Evolutionary conservation across 768 basidiomycete genomes (phyloP), one percentile per base, ranked within the genome.

Genomic region (Exsudoporus frostii): DNA sequence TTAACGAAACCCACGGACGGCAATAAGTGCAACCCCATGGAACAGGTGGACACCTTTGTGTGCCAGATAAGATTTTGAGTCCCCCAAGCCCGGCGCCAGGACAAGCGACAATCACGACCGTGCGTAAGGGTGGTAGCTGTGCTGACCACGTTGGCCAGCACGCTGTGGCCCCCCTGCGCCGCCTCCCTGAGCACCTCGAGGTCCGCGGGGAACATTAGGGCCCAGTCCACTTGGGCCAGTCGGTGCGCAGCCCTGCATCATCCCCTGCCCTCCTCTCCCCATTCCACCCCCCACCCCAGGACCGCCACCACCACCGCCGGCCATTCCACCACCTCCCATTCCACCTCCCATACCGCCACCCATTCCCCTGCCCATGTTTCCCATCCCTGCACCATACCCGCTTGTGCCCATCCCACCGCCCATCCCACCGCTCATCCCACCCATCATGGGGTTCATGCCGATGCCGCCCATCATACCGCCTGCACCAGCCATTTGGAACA

Each of bases 121-220:
- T 30, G 88, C 85, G 60, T 92, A 92, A 0, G 90, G 90, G 62
- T 92, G 90, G 72, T 87, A 92, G 58, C 83, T 81, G 70, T 91
- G 88, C 63, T 88, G 85, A 32, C 90, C 88, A 33, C 89, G 74
- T 62, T 86, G 84, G 2, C 72, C 77, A 11, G 82, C 79, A 50
- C 90, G 77, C 69, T 89, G 87, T 4, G 88, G 89, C 0, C 73
- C 77, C 14, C 73, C 71, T n/a, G 77, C 75, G 7, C 82, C 75
- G 7, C 82, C 83, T 15, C 76, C 76, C 50, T 76, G 75, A 5
- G 75, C 84, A 48, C 80, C 85, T 65, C 81, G 72, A 45, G 86
- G 85, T 3, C 84, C 86, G 19, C 85, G 75, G 4, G 87, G 86
- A 53, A 84, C 79, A 56, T 84, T 82, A 2, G 76, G 79, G 37